phyloP scores from a whole-genome alignment of 495 filamentous ascomycete species.

The Penicillium bialowiezense region DNA sequence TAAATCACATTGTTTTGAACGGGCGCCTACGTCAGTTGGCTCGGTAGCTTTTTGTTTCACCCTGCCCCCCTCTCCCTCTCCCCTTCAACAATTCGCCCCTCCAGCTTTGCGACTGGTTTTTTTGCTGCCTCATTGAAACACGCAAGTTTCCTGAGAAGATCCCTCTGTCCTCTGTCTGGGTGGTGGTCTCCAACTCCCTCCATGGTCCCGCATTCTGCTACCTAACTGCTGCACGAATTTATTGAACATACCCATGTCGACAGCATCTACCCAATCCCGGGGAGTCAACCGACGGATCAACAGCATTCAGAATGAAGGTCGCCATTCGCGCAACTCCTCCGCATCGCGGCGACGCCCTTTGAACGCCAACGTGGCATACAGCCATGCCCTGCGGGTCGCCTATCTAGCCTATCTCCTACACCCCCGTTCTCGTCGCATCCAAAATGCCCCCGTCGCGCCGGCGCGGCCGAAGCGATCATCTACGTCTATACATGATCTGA shows the following conservation, averaged over 20 bases:
- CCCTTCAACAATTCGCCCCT: constrained; percentile 16
- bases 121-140: neutral
- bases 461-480: constrained; percentile 64
- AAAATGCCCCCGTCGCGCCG: constrained; percentile 66
- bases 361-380: constrained; percentile 74
- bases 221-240: constrained; percentile 22
- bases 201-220: constrained; percentile 40
- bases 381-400: constrained; percentile 83
- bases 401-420: constrained; percentile 92
- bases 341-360: constrained; percentile 47
- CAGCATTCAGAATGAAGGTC: constrained; percentile 53
- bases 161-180: constrained; percentile 10
- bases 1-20: constrained; percentile 14
- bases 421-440: constrained; percentile 80
- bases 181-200: constrained; percentile 27
- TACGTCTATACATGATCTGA: constrained; percentile 67
- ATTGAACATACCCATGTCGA: constrained; percentile 47
- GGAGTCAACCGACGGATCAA: constrained; percentile 55
- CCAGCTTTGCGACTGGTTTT: constrained; percentile 7
- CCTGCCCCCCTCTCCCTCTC: constrained; percentile 10
- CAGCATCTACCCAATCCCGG: constrained; percentile 51
- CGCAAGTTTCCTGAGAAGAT: neutral
- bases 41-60: constrained; percentile 25
- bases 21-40: constrained; percentile 26
- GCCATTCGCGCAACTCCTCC: constrained; percentile 52